Base-by-base conservation (phyloP, 2,329 filamentous ascomycete genomes). In the Venturia pyrina region DNA sequence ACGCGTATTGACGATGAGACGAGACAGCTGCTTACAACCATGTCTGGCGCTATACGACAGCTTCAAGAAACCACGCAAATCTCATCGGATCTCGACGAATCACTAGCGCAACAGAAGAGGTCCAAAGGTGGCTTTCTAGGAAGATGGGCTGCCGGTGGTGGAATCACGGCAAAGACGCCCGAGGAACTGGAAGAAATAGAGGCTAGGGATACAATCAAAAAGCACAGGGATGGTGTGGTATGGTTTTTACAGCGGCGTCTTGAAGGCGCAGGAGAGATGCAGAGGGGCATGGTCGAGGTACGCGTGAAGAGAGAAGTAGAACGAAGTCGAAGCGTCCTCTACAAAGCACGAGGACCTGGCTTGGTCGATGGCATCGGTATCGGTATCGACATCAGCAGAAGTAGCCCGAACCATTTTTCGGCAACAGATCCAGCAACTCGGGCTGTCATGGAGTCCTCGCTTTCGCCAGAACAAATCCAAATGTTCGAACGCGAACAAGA, bases 401-500 rank as follows among this genome's bases (percentile, higher is more conserved):
- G 37, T 10, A 57, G 53, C 8, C 3, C 53, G 17, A 37, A 44
- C 13, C n/a, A 65, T 10, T 15, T 57, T 10, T 68, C 41, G 67
- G 41, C 44, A n/a, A 34, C 65, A 48, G 66, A 67, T 41, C 56
- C 70, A 53, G 65, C 68, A 15, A 68, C 70, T 59, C 32, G 50
- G 44, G 28, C 32, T 7, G 5, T n/a, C 13, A 48, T 65, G 44
- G 63, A 65, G 24, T 65, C 63, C 11, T 84, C 87, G 68, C 79
- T 97, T 68, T 91, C 89, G 21, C 82, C 87, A 28, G 92, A 97
- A 73, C 93, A 98, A 76, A 80, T 95, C 64, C 93, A 97, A 75
- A 85, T 96, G 74, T 98, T 99, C 78, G 93, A 93, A 70, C 85
- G 91, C 77, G 93, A 96, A 73, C 97, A 98, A 74, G 88, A 92